Evolutionary conservation across 257 asterid species (phyloP), one percentile per base, ranked within the genome.

Genomic region (Parsonsia alboflavescens): DNA sequence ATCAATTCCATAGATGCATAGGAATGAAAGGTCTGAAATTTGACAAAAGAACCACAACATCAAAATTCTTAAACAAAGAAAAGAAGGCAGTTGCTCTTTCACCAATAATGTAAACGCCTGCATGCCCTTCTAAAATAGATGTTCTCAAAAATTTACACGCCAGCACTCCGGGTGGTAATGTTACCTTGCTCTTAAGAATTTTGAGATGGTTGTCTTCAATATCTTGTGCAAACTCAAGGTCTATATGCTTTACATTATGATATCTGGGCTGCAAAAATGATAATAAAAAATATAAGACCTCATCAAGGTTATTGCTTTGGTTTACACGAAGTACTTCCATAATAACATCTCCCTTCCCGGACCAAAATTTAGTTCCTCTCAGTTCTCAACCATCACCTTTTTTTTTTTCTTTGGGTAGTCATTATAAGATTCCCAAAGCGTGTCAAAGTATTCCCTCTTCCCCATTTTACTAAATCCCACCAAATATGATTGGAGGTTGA

Each of bases 171-270:
- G 39, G 33, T 22, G 39, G 66, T 39, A 63, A 70, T 33, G 39
- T 64, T 74, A 92, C 99, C 97, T 88, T 87, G 78, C 68, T 84
- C 76, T 84, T 92, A 63, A 92, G 82, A 53, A 76, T 78, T 78
- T 90, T 88, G 66, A 94, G 89, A 84, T 92, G 93, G 78, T 67
- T 80, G 83, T 92, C 99, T 80, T 92, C 97, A 74, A 92, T 79
- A 79, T 89, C 95, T 50, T 85, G 96, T 50, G 93, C 89, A 72
- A 94, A 94, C 86, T 94, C 99, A 57, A 94, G 97, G 88, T 80
- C 91, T 80, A 94, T 84, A 73, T 85, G 91, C 90, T 89, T 92
- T 88, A 94, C 93, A 86, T 85, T 89, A 67, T 54, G 87, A 83
- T 92, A 94, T 70, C 99, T 88, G 5, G 89, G 80, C 99, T 94